Percentiles rank a stretch among this genome's conserved stretches.
Conservation (phyloP, 805 yeast genomes). For the Yarrowia sp. region DNA sequence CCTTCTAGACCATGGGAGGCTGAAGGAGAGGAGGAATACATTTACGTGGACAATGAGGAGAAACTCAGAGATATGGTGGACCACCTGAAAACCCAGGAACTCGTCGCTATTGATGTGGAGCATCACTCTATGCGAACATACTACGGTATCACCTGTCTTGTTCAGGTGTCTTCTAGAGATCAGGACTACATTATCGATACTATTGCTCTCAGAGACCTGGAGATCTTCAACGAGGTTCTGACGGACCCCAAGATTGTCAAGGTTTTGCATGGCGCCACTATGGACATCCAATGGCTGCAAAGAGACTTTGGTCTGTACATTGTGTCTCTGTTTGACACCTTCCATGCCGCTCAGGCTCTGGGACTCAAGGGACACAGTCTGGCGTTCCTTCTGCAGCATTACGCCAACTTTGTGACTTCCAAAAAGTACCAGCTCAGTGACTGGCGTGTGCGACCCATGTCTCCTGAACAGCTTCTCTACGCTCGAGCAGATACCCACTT, state of each 20-base stretch:
- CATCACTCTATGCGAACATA: constrained; percentile 92
- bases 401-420: constrained; percentile 80
- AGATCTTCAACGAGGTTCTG: constrained; percentile 66
- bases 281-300: constrained; percentile 97
- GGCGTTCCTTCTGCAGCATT: constrained; percentile 77
- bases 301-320: constrained; percentile 89
- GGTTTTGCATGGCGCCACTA: constrained; percentile 92
- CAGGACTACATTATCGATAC: constrained; percentile 89
- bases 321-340: constrained; percentile 89
- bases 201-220: constrained; percentile 66
- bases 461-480: constrained; percentile 70
- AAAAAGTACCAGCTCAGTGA: constrained; percentile 95
- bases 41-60: constrained; percentile 67
- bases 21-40: constrained; percentile 48
- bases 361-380: constrained; percentile 79
- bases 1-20: constrained; percentile 63
- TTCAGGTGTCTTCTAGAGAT: constrained; percentile 86
- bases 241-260: constrained; percentile 79
- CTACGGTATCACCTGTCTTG: constrained; percentile 83
- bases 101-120: constrained; percentile 90
- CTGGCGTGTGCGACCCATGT: constrained; percentile 89
- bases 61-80: constrained; percentile 54
- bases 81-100: constrained; percentile 51
- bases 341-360: constrained; percentile 78
- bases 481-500: constrained; percentile 97